These are phyloP conservation scores for Hypoxylon lienhwacheense DNA, from an alignment of 495 filamentous ascomycete species.

Conservation along the genomic window DNA sequence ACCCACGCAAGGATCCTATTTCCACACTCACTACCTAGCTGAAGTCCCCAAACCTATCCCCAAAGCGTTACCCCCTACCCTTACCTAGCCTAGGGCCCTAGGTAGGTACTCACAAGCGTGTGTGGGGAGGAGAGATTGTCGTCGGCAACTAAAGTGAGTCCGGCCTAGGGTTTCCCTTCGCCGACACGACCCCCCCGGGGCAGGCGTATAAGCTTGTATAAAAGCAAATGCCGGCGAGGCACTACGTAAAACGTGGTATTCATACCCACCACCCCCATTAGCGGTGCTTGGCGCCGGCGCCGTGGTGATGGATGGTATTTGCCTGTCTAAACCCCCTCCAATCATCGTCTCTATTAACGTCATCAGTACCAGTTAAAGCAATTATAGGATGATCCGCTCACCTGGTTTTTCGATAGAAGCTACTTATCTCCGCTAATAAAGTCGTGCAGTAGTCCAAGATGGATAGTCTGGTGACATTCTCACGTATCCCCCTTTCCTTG, in stretches of 20 bases:
- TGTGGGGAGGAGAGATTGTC: too few species aligned
- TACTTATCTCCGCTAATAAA: constrained; percentile 4
- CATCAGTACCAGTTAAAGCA: constrained; percentile 20
- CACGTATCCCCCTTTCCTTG: not conserved
- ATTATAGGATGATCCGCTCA: constrained; percentile 29
- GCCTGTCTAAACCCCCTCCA: constrained; percentile 21
- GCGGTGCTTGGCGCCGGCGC: constrained; percentile 29
- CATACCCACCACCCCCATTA: constrained; percentile 13
- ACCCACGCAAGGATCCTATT: constrained; percentile 19
- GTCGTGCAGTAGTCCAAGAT: constrained; percentile 1
- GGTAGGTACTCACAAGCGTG: too few species aligned
- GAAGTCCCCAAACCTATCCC: constrained; percentile 4
- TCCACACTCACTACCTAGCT: not conserved
- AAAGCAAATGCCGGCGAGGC: constrained; percentile 28
- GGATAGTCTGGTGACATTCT: not conserved
- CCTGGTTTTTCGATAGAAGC: constrained; percentile 20
- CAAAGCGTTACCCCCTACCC: constrained; percentile 6
- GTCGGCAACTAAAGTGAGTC: constrained; percentile 35
- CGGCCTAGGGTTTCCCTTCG: constrained; percentile 8
- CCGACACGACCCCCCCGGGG: constrained; percentile 9
- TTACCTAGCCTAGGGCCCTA: too few species aligned
- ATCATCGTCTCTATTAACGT: constrained; percentile 16
- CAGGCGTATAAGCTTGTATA: constrained; percentile 14
- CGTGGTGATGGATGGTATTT: constrained; percentile 32
- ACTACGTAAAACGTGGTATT: constrained; percentile 37